Evolutionary conservation across 1,139 yeast genomes (phyloP).

Genomic region (Candida gigantensis): DNA sequence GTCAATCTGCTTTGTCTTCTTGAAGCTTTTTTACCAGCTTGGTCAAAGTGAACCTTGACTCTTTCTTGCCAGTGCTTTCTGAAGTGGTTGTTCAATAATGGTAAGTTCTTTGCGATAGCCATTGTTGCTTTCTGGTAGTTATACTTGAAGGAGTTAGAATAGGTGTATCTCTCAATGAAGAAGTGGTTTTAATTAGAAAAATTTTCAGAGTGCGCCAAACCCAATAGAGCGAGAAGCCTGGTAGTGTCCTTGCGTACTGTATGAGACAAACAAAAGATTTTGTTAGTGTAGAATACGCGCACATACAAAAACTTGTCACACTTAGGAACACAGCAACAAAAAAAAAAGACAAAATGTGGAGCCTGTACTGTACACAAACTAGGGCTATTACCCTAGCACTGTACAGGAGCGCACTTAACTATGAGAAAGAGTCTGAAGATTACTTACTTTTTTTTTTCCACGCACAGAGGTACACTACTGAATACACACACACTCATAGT

Average conservation of each 20-base stretch:
- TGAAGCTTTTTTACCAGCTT: conserved; percentile 97
- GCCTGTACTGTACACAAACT: conserved; percentile 6
- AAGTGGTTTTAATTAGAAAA: conserved; percentile 9
- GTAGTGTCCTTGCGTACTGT: not conserved
- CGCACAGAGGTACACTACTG: no score
- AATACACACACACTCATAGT: no score
- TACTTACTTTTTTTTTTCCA: not conserved
- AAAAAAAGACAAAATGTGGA: not conserved
- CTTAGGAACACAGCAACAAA: not conserved
- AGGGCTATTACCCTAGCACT: conserved; percentile 5
- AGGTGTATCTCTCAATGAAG: conserved; percentile 6
- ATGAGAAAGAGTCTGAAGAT: not conserved
- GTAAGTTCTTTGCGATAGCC: conserved; percentile 98
- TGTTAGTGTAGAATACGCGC: no score
- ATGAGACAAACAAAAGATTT: no score
- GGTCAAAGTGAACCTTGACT: conserved; percentile 99
- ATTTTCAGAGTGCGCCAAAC: conserved; percentile 12
- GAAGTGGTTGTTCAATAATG: conserved; percentile 96
- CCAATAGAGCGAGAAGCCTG: not conserved
- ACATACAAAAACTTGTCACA: not conserved
- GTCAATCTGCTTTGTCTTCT: conserved; percentile 94
- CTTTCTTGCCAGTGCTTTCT: conserved; percentile 99
- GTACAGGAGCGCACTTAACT: no score
- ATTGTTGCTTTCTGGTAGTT: conserved; percentile 26
- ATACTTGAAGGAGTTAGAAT: conserved; percentile 5